Percentiles rank a stretch among this genome's conserved stretches.
These are phyloP conservation scores for Solanum raphanifolium DNA, from an alignment of 257 asterid species.

Conservation along the genomic window DNA sequence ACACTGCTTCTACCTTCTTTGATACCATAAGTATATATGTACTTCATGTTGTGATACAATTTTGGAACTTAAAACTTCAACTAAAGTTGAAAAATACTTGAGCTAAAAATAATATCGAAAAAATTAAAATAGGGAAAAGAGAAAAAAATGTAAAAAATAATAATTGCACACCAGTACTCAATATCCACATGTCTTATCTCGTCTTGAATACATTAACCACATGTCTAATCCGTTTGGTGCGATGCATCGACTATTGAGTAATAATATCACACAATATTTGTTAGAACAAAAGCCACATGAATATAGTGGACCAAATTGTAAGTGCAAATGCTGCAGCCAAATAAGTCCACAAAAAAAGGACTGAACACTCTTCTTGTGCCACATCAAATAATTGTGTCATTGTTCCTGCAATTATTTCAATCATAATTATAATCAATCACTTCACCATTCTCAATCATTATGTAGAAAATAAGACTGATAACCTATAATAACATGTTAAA, in stretches of 20 bases:
- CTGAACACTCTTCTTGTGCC: slow-evolving; percentile 83
- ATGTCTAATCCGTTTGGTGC: no score
- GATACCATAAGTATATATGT: no score
- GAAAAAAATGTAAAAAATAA: no score
- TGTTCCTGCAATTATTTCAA: slow-evolving; percentile 42
- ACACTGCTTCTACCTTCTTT: no score
- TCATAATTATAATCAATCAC: no score
- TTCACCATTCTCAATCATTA: no score
- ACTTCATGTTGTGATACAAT: neutral
- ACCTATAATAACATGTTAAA: no score
- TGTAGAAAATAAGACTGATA: no score
- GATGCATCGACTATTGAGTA: neutral
- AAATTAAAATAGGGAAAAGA: no score
- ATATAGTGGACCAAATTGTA: slow-evolving; percentile 77
- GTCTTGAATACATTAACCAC: no score
- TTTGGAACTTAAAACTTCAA: neutral
- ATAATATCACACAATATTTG: neutral
- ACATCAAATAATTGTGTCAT: slow-evolving; percentile 86
- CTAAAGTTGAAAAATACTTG: neutral
- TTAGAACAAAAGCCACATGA: slow-evolving; percentile 61
- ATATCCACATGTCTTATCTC: no score
- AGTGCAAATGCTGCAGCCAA: slow-evolving; percentile 60
- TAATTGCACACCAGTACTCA: no score
- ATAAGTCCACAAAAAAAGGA: slow-evolving; percentile 78
- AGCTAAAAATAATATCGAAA: neutral